Evolutionary conservation across 805 yeast species (phyloP).

Genomic region (Limtongia smithiae): DNA sequence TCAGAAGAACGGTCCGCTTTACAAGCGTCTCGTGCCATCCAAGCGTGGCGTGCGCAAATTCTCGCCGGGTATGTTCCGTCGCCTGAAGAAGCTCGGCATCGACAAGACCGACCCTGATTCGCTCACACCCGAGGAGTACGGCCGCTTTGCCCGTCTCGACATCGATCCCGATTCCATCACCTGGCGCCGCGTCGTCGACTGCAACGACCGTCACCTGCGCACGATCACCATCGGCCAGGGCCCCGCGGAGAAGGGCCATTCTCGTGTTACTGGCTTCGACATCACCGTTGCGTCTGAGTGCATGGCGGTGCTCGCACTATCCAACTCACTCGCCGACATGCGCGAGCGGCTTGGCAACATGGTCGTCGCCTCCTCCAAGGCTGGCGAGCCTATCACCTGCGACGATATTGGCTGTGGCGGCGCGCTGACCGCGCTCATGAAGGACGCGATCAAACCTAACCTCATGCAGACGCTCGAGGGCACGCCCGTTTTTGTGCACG

Average conservation of each 20-base stretch:
- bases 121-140: constrained; percentile 71
- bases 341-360: constrained; percentile 81
- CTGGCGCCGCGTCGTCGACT: constrained; percentile 89
- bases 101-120: constrained; percentile 73
- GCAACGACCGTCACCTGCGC: constrained; percentile 87
- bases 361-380: constrained; percentile 76
- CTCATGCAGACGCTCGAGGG: constrained; percentile 97
- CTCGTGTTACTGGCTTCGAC: constrained; percentile 87
- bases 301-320: constrained; percentile 91
- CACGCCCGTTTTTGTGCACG: constrained; percentile 95
- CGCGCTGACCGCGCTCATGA: constrained; percentile 88
- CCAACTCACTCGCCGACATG: constrained; percentile 75
- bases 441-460: constrained; percentile 95
- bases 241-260: constrained; percentile 84
- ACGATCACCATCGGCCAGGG: constrained; percentile 88
- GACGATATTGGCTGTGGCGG: constrained; percentile 96
- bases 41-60: constrained; percentile 77
- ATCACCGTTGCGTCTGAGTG: constrained; percentile 94
- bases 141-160: constrained; percentile 73
- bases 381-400: constrained; percentile 82
- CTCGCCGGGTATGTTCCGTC: constrained; percentile 71
- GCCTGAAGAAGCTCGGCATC: constrained; percentile 80
- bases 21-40: constrained; percentile 79
- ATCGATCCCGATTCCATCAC: constrained; percentile 88
- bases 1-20: constrained; percentile 76